Base-by-base conservation (phyloP, 2,329 filamentous ascomycete species). In the Fusarium lateritium region DNA sequence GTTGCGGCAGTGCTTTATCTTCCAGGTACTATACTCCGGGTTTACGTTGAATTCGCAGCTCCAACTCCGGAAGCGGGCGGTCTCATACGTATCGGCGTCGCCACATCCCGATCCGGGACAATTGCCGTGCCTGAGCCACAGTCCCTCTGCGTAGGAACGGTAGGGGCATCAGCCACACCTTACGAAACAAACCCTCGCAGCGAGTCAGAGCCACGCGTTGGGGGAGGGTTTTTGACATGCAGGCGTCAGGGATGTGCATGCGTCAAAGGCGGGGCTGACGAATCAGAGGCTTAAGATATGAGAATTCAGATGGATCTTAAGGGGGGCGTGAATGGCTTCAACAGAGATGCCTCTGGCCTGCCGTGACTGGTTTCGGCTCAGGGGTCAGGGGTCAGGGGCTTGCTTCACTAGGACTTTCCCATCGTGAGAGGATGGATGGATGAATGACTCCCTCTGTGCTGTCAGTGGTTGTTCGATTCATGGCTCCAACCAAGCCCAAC, bases 161-260 rank as follows among this genome's bases (percentile, higher is more conserved):
- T 62, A 42, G 21, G 22, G 7, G 13, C n/a, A n/a, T 62, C 61
- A 69, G 66, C 66, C 65, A 69, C 66, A 69, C 39, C 42, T 43
- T 19, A 13, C 64, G 21, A 33, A 62, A 34, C 39, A 67, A 55
- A 62, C 51, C 47, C 62, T 53, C 22, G 45, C 47, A 42, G 55
- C 65, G 65, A 69, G 65, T 69, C 65, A 69, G 60, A 65, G 64
- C 65, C 64, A 68, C 50, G 54, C 65, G 39, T 64, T 60, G 28
- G 49, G 24, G 53, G 53, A 56, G 62, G 52, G 34, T 14, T 57
- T 65, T 67, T 69, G 66, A 69, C 65, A 69, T 69, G 66, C 65
- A 69, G 65, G 51, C 65, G 44, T 66, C 66, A 69, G 65, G 65
- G 65, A 69, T 69, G 22, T 28, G 38, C 38, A 51, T 65, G 58